A percentile compares a stretch with the other conserved stretches of the same genome.
phyloP scores from a whole-genome alignment of 1,284 basidiomycete genomes.

The Leccinum subrobustum region DNA sequence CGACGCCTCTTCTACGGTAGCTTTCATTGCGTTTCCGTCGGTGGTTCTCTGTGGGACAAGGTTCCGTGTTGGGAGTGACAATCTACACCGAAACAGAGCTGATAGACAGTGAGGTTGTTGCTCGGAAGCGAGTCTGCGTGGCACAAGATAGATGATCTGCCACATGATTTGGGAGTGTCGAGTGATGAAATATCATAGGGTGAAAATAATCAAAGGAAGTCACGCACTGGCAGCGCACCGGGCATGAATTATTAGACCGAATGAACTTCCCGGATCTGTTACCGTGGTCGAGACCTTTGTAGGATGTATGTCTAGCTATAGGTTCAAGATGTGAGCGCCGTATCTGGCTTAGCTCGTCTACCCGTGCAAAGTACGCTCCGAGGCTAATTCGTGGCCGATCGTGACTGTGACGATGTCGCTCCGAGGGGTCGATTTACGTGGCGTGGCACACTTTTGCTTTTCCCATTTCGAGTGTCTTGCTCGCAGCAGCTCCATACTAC shows the following conservation, averaged over 20 bases:
- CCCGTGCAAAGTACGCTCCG: too few relatives aligned
- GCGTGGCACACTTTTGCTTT: too few relatives aligned
- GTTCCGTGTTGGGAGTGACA: background rate
- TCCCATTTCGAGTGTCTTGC: too few relatives aligned
- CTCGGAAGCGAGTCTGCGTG: background rate
- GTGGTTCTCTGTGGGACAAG: background rate
- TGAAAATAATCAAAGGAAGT: background rate
- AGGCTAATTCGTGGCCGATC: too few relatives aligned
- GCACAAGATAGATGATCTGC: background rate
- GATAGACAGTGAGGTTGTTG: background rate
- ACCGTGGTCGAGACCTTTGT: background rate
- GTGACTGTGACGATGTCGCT: too few relatives aligned
- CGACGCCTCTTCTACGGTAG: constrained; percentile 3
- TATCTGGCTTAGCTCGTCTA: background rate
- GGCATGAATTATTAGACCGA: background rate
- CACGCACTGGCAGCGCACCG: background rate
- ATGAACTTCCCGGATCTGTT: background rate
- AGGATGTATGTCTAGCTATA: background rate
- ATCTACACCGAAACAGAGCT: background rate
- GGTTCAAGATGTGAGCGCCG: background rate
- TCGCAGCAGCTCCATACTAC: too few relatives aligned
- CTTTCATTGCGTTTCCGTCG: background rate
- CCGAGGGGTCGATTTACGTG: too few relatives aligned
- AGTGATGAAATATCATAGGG: background rate
- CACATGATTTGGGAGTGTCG: background rate